These are phyloP conservation scores for Globisporangium sylvaticum DNA, from an alignment of 352 stramenopile genomes.

Conservation along the genomic window DNA sequence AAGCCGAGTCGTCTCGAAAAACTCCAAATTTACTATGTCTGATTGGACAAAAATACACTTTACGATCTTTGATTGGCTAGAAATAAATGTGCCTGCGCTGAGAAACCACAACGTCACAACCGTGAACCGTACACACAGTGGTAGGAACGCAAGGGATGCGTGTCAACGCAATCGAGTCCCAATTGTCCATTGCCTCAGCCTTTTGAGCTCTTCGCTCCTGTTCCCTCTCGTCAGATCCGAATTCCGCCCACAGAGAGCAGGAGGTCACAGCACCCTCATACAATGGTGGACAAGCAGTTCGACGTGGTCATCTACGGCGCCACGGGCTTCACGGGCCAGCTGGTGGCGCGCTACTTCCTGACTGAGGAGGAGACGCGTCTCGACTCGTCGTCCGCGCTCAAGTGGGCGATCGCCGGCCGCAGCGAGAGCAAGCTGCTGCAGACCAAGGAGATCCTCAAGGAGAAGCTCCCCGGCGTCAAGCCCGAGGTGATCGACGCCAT, in stretches of 20 bases:
- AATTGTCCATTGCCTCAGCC: no score
- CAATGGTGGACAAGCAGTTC: conserved; percentile 15
- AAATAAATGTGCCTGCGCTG: no score
- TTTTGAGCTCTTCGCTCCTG: no score
- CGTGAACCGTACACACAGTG: no score
- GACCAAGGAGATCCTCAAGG: conserved; percentile 31
- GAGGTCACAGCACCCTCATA: not conserved
- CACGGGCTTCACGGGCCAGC: conserved; percentile 77
- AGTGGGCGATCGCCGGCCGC: conserved; percentile 83
- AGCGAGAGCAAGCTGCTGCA: conserved; percentile 55
- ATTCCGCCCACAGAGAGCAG: not conserved
- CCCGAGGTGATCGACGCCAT: conserved; percentile 22
- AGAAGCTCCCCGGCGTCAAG: conserved; percentile 16
- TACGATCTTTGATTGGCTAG: no score
- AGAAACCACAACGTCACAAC: no score
- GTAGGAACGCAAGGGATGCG: no score
- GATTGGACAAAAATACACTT: no score
- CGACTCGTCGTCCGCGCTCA: conserved; percentile 20
- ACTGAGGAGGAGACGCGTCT: conserved; percentile 26
- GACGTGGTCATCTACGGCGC: conserved; percentile 76
- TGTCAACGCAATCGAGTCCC: no score
- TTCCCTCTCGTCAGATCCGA: not conserved
- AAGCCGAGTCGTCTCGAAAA: no score
- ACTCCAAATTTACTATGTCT: no score
- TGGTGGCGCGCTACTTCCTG: conserved; percentile 64